Base-by-base conservation (phyloP, 78 protist genomes). In the Dictyostelium citrinum region DNA sequence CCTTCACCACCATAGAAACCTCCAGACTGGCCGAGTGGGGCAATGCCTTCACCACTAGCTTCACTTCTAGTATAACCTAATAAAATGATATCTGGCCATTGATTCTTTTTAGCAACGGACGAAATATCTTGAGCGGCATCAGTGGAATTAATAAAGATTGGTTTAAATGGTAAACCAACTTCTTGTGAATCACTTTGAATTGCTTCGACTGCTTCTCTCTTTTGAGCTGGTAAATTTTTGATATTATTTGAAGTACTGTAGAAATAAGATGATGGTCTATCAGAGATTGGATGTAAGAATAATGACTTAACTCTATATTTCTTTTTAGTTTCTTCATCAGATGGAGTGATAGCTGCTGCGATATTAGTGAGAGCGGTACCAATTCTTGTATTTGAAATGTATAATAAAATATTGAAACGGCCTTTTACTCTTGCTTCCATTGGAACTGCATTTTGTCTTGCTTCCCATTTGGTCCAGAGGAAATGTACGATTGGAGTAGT, bases 401-500 rank as follows among this genome's bases (percentile, higher is more conserved):
- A 86, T 11, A 86, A 24, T 29, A 86, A 77, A 17, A 86, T 86
- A 11, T 86, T 77, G 78, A 86, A 86, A 20, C 49, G 64, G 31
- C 92, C 92, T 3, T 70, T 27, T 20, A 27, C 61, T 33, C 84
- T 49, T 51, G 77, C 64, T 4, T 61, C 61, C 92, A 86, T 86
- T 64, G 83, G 92, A 5, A 74, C 3, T 20, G 17, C 10, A 11
- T 20, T 11, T n/a, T 76, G 80, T 27, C 24, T 29, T 2, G n/a
- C 33, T 72, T 71, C 78, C 72, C 60, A 51, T 46, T 9, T 27
- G 4, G 78, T 74, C 72, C 90, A 94, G 31, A 88, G 11, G 39
- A 81, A 81, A 24, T 82, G 78, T 6, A 95, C 97, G 22, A 90
- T 16, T 51, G 97, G 97, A 2, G 97, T 82, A 29, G 97, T 91